A percentile compares a stretch with the other conserved stretches of the same genome.
phyloP scores from a whole-genome alignment of 129 eudicot genomes.

The Deinandra increscens region DNA sequence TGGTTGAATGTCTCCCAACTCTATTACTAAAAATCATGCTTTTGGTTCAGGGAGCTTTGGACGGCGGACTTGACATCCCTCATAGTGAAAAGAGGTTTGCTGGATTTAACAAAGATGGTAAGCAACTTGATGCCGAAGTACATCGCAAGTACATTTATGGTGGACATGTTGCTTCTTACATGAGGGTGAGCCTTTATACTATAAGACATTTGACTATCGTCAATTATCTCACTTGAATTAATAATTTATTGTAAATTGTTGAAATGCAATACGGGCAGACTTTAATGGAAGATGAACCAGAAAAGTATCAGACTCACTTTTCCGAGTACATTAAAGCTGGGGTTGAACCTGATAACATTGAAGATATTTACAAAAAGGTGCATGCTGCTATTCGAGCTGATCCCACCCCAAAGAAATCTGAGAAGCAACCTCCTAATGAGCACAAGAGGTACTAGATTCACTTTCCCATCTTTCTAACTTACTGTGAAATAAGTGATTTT shows the following conservation, averaged over 20 bases:
- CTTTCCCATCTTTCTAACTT: neutral
- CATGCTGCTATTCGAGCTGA: constrained; percentile 79
- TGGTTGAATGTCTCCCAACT: neutral
- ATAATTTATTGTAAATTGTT: neutral
- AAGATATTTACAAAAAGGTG: constrained; percentile 78
- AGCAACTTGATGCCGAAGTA: constrained; percentile 55
- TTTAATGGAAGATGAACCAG: constrained; percentile 81
- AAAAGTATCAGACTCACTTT: constrained; percentile 73
- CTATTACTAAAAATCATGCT: neutral
- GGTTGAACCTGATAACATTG: constrained; percentile 61
- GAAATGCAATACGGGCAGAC: constrained; percentile 30
- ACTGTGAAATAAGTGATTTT: neutral
- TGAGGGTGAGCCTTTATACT: constrained; percentile 35
- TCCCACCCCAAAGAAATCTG: constrained; percentile 32
- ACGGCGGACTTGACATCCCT: constrained; percentile 57
- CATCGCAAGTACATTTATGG: constrained; percentile 61
- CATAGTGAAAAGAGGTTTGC: constrained; percentile 64
- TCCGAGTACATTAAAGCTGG: constrained; percentile 60
- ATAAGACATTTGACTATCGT: neutral
- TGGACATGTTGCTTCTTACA: constrained; percentile 61
- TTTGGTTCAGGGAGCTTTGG: constrained; percentile 53
- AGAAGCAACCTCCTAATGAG: constrained; percentile 37
- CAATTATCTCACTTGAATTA: neutral
- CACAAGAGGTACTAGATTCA: constrained; percentile 32
- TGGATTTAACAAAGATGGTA: constrained; percentile 47